Base-by-base conservation (phyloP, 257 asterid species). In the Jacaranda mimosifolia region DNA sequence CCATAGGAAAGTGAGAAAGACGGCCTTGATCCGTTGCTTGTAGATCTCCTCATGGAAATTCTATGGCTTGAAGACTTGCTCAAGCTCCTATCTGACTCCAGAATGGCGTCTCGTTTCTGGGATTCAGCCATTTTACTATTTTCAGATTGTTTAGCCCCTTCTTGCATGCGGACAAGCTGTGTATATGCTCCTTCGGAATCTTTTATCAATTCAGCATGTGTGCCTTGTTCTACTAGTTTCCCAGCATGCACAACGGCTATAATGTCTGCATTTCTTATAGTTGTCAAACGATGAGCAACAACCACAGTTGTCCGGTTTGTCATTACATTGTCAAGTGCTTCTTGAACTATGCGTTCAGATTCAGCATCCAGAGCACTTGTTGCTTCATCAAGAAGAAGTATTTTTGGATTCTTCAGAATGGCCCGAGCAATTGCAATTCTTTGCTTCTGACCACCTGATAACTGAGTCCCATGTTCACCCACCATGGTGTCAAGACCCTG, bases 401-500 rank as follows among this genome's bases (percentile, higher is more conserved):
- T 87, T 79, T 77, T 93, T 1, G 98, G 98, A 45, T 89, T 81
- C 83, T 88, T 93, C 51, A 93, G 74, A 78, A 93, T 91, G 26
- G 98, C 98, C 40, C 97, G 83, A 7, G 98, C 97, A 73, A 93
- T 93, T 19, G 97, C 97, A 9, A 93, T 75, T 74, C 98, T 77
- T 73, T 93, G 98, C 84, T 93, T 93, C 74, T 93, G 98, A 51
- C 98, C 98, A 1, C 98, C 98, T 0, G 97, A 93, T 45, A 93
- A 87, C 64, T 87, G 93, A 58, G 97, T 86, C 36, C 98, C 98
- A 59, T 86, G 96, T 73, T 93, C 97, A 1, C 98, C 98, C 60
- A 88, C 98, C 92, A 86, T 87, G 1, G 98, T 89, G 65, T 89
- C 90, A 36, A 93, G 91, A 39, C 98, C 96, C 98, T 93, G 80